Evolutionary conservation across 768 basidiomycete species (phyloP).

Genomic region (Pseudohyphozyma bogoriensis): DNA sequence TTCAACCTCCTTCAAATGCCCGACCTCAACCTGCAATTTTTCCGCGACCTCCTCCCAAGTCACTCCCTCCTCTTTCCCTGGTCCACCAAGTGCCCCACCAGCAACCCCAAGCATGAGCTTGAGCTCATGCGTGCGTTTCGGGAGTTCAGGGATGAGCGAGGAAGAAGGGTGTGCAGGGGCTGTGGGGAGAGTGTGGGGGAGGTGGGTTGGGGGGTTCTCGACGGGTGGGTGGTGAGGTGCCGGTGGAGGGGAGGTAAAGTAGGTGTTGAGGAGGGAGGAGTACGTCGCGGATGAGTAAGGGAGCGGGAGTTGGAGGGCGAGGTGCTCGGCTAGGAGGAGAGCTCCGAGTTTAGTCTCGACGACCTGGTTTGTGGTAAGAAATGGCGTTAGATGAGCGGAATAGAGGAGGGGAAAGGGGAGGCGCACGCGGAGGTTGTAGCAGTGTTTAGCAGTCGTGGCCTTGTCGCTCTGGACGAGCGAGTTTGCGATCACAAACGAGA

Average conservation of each 20-base stretch:
- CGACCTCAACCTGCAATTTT: slow-evolving; percentile 46
- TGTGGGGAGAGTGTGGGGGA: slow-evolving; percentile 22
- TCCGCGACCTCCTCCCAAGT: slow-evolving; percentile 37
- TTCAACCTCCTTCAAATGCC: slow-evolving; percentile 41
- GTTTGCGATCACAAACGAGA: slow-evolving; percentile 62
- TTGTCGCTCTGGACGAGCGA: slow-evolving; percentile 76
- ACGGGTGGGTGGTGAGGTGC: slow-evolving; percentile 13
- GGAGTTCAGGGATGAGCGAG: slow-evolving; percentile 3
- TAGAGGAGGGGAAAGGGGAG: background rate
- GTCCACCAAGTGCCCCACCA: slow-evolving; percentile 41
- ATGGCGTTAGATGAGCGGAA: too few relatives aligned
- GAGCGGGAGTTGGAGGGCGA: slow-evolving; percentile 38
- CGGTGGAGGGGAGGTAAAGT: slow-evolving; percentile 22
- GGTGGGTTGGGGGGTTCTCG: slow-evolving; percentile 10
- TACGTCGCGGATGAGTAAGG: slow-evolving; percentile 19
- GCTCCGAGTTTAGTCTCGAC: slow-evolving; percentile 81
- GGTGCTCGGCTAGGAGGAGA: slow-evolving; percentile 54
- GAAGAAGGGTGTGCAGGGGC: background rate
- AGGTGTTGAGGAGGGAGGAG: slow-evolving; percentile 25
- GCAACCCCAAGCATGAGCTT: slow-evolving; percentile 56
- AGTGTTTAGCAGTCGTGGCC: slow-evolving; percentile 58
- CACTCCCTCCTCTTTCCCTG: slow-evolving; percentile 44
- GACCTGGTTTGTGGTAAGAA: slow-evolving; percentile 43
- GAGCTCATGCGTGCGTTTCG: slow-evolving; percentile 50
- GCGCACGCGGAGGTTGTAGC: slow-evolving; percentile 60